Conservation (phyloP, 78 protist genomes). For the Dictyostelium capitatum region DNA sequence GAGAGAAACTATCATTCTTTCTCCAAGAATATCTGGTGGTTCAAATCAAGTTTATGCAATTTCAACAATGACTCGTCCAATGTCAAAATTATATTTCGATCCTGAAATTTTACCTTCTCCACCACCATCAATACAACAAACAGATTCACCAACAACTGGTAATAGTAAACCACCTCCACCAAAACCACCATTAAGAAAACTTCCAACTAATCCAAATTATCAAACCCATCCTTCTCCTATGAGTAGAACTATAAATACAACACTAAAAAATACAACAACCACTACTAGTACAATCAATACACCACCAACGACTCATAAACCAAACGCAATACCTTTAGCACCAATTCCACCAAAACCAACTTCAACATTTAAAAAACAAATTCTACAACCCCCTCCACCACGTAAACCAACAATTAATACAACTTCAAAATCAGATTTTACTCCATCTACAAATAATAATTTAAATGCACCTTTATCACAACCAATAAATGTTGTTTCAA, state of each 20-base stretch:
- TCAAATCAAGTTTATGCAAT: slow-evolving; percentile 3
- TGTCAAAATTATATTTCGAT: slow-evolving; percentile 26
- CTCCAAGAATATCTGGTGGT: slow-evolving; percentile 51
- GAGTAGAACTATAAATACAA: no score
- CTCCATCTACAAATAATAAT: neutral
- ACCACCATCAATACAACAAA: slow-evolving; percentile 49
- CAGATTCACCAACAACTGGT: neutral
- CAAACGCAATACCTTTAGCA: slow-evolving; percentile 7
- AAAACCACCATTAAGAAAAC: slow-evolving; percentile 22
- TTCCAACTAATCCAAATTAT: neutral
- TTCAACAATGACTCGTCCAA: slow-evolving; percentile 59
- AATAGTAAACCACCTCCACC: neutral
- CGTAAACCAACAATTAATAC: neutral
- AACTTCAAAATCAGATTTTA: neutral
- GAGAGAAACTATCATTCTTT: slow-evolving; percentile 30
- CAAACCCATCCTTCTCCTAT: neutral
- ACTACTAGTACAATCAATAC: neutral
- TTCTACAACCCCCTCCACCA: slow-evolving; percentile 13
- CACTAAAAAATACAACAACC: no score
- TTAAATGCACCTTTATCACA: neutral
- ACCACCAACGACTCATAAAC: neutral
- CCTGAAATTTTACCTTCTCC: neutral
- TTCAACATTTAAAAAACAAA: neutral
- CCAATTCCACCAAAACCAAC: slow-evolving; percentile 18
- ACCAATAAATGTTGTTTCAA: neutral